phyloP scores from a whole-genome alignment of 2,329 filamentous ascomycete species.

The Hypoxylon sp. region DNA sequence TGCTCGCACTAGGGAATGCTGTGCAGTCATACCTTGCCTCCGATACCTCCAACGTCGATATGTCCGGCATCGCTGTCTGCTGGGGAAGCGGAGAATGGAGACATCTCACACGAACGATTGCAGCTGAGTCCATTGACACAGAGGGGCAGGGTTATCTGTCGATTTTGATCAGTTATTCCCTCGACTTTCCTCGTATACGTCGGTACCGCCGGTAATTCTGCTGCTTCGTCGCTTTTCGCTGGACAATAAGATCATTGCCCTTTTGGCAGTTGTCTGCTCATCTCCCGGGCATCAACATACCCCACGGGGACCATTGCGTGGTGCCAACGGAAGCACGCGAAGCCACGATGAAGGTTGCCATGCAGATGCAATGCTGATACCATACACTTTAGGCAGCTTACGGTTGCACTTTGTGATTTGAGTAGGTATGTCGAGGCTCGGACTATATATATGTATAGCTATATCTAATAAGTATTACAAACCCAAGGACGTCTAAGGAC shows the following conservation, averaged over 20 bases:
- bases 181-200: neutral
- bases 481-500: neutral
- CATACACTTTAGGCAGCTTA: slow-evolving; percentile 15
- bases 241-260: slow-evolving; percentile 24
- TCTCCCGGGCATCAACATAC: slow-evolving; percentile 27
- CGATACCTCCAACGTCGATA: slow-evolving; percentile 31
- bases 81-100: slow-evolving; percentile 5
- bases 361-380: slow-evolving; percentile 34
- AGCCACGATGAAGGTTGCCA: slow-evolving; percentile 27
- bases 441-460: slow-evolving; percentile 5
- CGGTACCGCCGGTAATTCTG: neutral
- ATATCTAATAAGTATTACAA: slow-evolving; percentile 6
- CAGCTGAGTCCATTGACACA: neutral
- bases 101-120: slow-evolving; percentile 11
- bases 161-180: neutral
- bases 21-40: slow-evolving; percentile 22
- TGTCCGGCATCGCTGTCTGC: slow-evolving; percentile 24
- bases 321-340: slow-evolving; percentile 21
- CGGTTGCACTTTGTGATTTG: slow-evolving; percentile 11
- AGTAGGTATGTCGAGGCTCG: slow-evolving; percentile 9
- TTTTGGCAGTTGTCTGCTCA: slow-evolving; percentile 21
- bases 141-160: neutral
- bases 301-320: slow-evolving; percentile 32
- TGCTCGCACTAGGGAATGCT: slow-evolving; percentile 32
- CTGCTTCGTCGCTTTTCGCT: neutral